Evolutionary conservation across 1,284 basidiomycete genomes (phyloP).

Genomic region (Ustilago curta): DNA sequence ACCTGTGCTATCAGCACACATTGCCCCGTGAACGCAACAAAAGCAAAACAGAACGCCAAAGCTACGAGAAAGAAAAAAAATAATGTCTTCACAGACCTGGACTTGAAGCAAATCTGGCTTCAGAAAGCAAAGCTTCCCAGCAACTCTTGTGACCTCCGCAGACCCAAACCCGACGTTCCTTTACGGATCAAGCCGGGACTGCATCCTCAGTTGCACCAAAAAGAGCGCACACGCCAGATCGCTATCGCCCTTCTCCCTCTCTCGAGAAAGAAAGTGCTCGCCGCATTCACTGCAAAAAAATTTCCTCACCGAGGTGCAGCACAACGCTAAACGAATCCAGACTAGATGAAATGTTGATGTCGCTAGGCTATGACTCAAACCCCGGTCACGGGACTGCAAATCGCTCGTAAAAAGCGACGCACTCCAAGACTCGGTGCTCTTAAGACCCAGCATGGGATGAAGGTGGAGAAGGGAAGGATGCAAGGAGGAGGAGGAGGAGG

Average conservation of each 20-base stretch:
- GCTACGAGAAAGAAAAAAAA: not conserved
- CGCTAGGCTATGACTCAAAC: slow-evolving; percentile 61
- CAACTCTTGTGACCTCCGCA: slow-evolving; percentile 41
- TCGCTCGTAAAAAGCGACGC: slow-evolving; percentile 4
- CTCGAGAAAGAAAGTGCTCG: slow-evolving; percentile 20
- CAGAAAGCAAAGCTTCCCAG: slow-evolving; percentile 4
- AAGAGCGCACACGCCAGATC: slow-evolving; percentile 17
- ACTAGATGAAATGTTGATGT: slow-evolving; percentile 49
- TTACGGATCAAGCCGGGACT: slow-evolving; percentile 25
- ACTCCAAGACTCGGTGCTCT: slow-evolving; percentile 57
- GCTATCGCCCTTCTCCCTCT: slow-evolving; percentile 25
- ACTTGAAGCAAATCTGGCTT: slow-evolving; percentile 28
- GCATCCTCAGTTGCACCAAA: slow-evolving; percentile 36
- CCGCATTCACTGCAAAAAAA: slow-evolving; percentile 9
- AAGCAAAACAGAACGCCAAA: not conserved
- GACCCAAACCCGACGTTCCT: slow-evolving; percentile 22
- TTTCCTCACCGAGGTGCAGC: slow-evolving; percentile 14
- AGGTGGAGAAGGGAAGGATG: not conserved
- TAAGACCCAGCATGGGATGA: slow-evolving; percentile 50
- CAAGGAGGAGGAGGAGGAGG: no score
- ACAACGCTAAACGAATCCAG: slow-evolving; percentile 29
- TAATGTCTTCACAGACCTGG: slow-evolving; percentile 48
- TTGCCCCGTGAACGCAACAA: not conserved
- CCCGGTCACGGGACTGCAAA: slow-evolving; percentile 48
- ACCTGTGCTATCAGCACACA: not conserved